These are phyloP conservation scores for Lactuca sativa DNA, from an alignment of 129 eudicot species.

Conservation along the genomic window DNA sequence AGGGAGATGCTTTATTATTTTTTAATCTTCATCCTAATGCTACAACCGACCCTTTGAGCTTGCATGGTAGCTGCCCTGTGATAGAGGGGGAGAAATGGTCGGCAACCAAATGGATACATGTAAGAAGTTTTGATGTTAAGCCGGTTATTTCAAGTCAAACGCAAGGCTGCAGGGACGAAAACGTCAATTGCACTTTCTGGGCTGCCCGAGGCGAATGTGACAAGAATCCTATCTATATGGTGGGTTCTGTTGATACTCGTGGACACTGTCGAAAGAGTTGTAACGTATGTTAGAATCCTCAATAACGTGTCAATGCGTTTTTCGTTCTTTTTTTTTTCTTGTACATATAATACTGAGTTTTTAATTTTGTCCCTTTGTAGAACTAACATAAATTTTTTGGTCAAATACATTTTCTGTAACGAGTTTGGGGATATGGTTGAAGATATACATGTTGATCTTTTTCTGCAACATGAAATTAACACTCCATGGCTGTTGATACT, in stretches of 20 bases:
- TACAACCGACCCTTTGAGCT: slow-evolving; percentile 57
- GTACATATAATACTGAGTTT: slow-evolving; percentile 2
- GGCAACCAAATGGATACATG: slow-evolving; percentile 92
- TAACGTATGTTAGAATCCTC: slow-evolving; percentile 45
- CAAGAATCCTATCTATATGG: slow-evolving; percentile 63
- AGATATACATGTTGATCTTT: background rate
- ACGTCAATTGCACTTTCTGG: slow-evolving; percentile 47
- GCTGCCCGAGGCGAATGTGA: slow-evolving; percentile 74
- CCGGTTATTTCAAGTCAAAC: slow-evolving; percentile 17
- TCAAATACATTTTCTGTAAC: background rate
- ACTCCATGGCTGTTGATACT: background rate
- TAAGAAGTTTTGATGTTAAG: slow-evolving; percentile 50
- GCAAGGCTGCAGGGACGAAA: slow-evolving; percentile 47
- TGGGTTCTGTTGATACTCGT: slow-evolving; percentile 35
- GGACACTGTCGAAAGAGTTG: slow-evolving; percentile 77
- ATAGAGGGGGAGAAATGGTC: slow-evolving; percentile 89
- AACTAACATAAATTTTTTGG: background rate
- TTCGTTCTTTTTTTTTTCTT: background rate
- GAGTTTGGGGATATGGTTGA: background rate
- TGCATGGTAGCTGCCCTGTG: slow-evolving; percentile 89
- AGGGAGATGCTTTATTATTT: slow-evolving; percentile 76
- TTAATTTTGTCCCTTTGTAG: background rate
- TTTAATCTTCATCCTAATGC: slow-evolving; percentile 74
- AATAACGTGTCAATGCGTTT: background rate
- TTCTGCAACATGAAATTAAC: background rate